Percentiles rank a stretch among this genome's conserved stretches.
Evolutionary conservation across 371 early-diverging fungal genomes (phyloP).

Genomic region (Dipsacomyces acuminosporus): DNA sequence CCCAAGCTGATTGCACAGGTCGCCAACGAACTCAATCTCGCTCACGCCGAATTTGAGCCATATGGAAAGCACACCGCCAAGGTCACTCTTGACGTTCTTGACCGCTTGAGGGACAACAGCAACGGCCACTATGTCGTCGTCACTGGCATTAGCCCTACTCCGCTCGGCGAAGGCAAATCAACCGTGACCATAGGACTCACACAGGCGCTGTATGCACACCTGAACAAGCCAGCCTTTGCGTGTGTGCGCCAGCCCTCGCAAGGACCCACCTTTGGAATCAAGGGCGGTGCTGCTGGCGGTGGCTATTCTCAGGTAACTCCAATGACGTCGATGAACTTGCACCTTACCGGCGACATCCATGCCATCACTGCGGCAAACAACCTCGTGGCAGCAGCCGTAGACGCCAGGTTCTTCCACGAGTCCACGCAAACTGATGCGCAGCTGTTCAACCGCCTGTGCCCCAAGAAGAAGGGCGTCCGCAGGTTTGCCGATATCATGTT

Average conservation of each 20-base stretch:
- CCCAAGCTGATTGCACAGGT: constrained; percentile 78
- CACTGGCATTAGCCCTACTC: constrained; percentile 97
- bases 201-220: constrained; percentile 91
- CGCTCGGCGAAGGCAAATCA: constrained; percentile 97
- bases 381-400: constrained; percentile 93
- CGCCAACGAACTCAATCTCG: constrained; percentile 67
- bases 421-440: constrained; percentile 82
- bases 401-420: constrained; percentile 96
- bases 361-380: constrained; percentile 97
- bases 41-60: constrained; percentile 63
- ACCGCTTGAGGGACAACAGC: constrained; percentile 70
- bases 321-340: constrained; percentile 98
- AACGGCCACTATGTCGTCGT: constrained; percentile 93
- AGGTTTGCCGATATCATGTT: constrained; percentile 80
- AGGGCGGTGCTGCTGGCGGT: constrained; percentile 97
- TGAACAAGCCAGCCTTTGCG: constrained; percentile 81
- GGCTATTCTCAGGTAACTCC: constrained; percentile 97
- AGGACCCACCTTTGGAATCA: constrained; percentile 98
- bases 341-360: constrained; percentile 96
- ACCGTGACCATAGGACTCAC: constrained; percentile 92
- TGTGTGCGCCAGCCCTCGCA: constrained; percentile 97
- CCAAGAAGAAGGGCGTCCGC: constrained; percentile 77
- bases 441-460: constrained; percentile 84
- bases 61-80: constrained; percentile 91
- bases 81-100: constrained; percentile 71